Conservation (phyloP, 2,329 filamentous ascomycete genomes). For the Alternaria novae-zelandiae region DNA sequence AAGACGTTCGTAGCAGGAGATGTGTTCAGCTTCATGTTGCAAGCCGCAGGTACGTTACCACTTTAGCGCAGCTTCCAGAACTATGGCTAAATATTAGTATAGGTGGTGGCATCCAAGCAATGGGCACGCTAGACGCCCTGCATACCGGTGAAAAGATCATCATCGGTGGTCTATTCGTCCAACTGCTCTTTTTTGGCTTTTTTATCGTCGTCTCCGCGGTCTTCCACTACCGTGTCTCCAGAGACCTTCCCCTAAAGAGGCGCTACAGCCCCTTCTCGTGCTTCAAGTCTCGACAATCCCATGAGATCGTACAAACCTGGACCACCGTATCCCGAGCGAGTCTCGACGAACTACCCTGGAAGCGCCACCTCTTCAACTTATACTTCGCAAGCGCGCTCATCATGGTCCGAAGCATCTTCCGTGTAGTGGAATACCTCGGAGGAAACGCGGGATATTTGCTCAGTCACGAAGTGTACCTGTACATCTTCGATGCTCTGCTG, state of each 20-base stretch:
- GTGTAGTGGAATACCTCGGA: slow-evolving; percentile 56
- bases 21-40: slow-evolving; percentile 54
- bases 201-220: slow-evolving; percentile 47
- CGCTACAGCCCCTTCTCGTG: background rate
- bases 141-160: slow-evolving; percentile 28
- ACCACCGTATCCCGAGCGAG: background rate
- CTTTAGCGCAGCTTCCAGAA: slow-evolving; percentile 35
- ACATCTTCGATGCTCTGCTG: slow-evolving; percentile 54
- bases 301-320: background rate
- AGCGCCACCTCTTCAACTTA: slow-evolving; percentile 50
- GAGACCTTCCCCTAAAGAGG: slow-evolving; percentile 10
- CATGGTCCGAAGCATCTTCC: slow-evolving; percentile 57
- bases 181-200: slow-evolving; percentile 57
- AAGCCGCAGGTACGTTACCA: slow-evolving; percentile 27
- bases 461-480: slow-evolving; percentile 51
- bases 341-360: slow-evolving; percentile 26
- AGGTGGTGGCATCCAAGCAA: slow-evolving; percentile 28
- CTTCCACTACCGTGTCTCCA: slow-evolving; percentile 27
- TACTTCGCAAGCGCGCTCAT: slow-evolving; percentile 56
- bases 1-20: slow-evolving; percentile 56
- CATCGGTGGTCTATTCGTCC: slow-evolving; percentile 49
- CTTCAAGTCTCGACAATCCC: background rate
- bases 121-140: slow-evolving; percentile 5
- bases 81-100: background rate
- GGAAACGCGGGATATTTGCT: slow-evolving; percentile 56